Evolutionary conservation across 169 alveolate species (phyloP), one percentile per base, ranked within the genome.

Genomic region (Plasmodium ovale): DNA sequence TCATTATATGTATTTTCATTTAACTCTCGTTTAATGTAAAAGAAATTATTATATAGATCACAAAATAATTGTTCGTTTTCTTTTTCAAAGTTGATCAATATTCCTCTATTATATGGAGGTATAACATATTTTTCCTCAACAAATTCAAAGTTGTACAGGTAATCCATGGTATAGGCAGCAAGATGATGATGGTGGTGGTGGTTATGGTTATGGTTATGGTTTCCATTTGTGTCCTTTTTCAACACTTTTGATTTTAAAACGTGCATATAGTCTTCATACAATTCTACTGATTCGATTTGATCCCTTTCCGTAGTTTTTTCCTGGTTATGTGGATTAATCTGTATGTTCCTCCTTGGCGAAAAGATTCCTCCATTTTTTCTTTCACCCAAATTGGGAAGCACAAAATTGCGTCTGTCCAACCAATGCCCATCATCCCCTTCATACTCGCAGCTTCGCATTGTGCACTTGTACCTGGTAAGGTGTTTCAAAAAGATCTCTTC

Each of bases 31-130:
- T 47, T n/a, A 10, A 39, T 21, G 60, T 85, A 85, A 5, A 35
- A 31, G 0, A 56, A 9, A 3, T 56, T 33, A n/a, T 39, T 71
- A 47, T 35, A 51, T 12, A 54, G 14, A 33, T 85, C 77, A 14
- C 9, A 53, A 31, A 54, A 21, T 16, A 85, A 25, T 25, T 68
- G 16, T 16, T 49, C 85, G 33, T 72, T 68, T 19, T 68, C 47
- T 44, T 29, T 69, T 67, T 85, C 91, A 16, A 42, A 21, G 6
- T 60, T 54, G 12, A 85, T 25, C 19, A 68, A 33, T 53, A 85
- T 69, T 0, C 91, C 91, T 64, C 69, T 85, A 21, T 31, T 58
- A 62, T 85, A 85, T 21, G 91, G 91, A 0, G 91, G 91, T 49
- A 85, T 85, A 21, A 84, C 19, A 62, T 84, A 62, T 25, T 19